Percentiles rank a stretch among this genome's conserved stretches.
These are phyloP conservation scores for Cyclotella atomus DNA, from an alignment of 108 stramenopile genomes.

Conservation along the genomic window DNA sequence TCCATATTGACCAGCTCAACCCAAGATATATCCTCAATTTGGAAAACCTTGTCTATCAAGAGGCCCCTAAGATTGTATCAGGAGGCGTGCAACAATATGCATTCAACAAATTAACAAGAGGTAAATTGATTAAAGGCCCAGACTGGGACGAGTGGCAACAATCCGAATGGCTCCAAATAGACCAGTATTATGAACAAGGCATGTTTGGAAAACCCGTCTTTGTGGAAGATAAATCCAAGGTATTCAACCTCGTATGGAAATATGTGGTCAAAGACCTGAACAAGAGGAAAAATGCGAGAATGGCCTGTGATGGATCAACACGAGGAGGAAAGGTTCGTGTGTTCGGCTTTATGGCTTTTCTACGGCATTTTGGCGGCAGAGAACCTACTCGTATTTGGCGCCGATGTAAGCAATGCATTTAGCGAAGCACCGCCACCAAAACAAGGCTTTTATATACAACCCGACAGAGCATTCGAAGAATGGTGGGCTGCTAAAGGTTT, in stretches of 20 bases:
- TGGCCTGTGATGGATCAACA: not conserved
- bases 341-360: conserved; percentile 14
- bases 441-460: conserved; percentile 29
- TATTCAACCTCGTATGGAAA: not conserved
- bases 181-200: too few species aligned
- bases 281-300: not conserved
- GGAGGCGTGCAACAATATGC: not conserved
- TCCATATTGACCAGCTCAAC: too few species aligned
- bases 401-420: conserved; percentile 46
- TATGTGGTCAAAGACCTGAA: not conserved
- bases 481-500: conserved; percentile 24
- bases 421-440: conserved; percentile 9
- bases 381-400: conserved; percentile 4
- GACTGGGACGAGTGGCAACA: not conserved
- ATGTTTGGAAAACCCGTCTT: not conserved
- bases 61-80: not conserved
- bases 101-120: not conserved
- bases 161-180: not conserved
- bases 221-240: not conserved
- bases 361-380: conserved; percentile 24
- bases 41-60: not conserved
- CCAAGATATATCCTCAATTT: not conserved
- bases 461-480: conserved; percentile 30
- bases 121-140: not conserved
- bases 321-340: not conserved